Conservation (phyloP, 2,329 filamentous ascomycete species). For the Cordyceps militaris region DNA sequence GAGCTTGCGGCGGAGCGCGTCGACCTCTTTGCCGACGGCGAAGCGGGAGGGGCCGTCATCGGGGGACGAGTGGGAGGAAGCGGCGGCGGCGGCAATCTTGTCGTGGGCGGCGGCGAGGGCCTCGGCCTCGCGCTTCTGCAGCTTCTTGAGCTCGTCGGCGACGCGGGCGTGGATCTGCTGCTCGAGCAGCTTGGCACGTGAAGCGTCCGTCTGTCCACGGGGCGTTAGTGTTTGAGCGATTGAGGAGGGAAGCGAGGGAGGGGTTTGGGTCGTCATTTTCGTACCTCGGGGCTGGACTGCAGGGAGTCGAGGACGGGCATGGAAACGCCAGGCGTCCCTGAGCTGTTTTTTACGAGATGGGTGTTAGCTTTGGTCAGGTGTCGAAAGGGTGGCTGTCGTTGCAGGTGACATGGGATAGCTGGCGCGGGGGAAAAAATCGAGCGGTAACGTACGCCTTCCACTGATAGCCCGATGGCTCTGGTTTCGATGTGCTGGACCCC, state of each 20-base stretch:
- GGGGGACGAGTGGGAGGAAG: constrained; percentile 55
- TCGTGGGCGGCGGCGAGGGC: constrained; percentile 64
- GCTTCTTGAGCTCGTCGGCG: constrained; percentile 72
- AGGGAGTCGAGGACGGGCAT: constrained; percentile 75
- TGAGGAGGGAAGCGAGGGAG: neutral
- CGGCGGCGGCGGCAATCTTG: constrained; percentile 50
- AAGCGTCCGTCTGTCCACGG: constrained; percentile 71
- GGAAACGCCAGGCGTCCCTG: constrained; percentile 55
- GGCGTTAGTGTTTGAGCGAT: neutral
- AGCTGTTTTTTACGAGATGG: constrained; percentile 23
- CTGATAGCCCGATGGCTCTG: constrained; percentile 31
- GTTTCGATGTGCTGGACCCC: constrained; percentile 52
- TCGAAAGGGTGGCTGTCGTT: neutral
- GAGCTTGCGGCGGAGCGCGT: constrained; percentile 51
- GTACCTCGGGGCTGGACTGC: constrained; percentile 79
- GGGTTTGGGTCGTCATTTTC: constrained; percentile 13
- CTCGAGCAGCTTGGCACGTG: constrained; percentile 75
- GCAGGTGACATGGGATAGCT: neutral
- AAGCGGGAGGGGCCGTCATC: constrained; percentile 36
- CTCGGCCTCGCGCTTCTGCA: constrained; percentile 63
- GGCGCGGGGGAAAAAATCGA: neutral
- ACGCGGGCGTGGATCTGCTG: constrained; percentile 85
- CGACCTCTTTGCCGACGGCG: constrained; percentile 53
- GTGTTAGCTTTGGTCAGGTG: constrained; percentile 1
- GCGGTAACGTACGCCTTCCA: constrained; percentile 49